A percentile compares a stretch with the other conserved stretches of the same genome.
These are phyloP conservation scores for Tympanopsis confertula DNA, from an alignment of 2,329 filamentous ascomycete genomes.

Conservation along the genomic window DNA sequence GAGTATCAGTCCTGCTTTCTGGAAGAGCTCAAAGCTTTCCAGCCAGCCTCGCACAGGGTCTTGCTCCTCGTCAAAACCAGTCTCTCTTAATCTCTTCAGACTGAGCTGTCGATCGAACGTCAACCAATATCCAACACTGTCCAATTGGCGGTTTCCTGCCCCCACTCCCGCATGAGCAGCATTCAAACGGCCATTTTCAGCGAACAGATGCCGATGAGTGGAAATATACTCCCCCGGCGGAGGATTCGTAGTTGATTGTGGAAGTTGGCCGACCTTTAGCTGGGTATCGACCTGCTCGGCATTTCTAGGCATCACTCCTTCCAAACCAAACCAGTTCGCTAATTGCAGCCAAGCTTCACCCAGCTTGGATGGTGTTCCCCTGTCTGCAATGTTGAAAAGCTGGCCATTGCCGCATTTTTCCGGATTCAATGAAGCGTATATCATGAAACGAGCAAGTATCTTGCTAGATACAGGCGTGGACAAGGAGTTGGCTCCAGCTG, in stretches of 20 bases:
- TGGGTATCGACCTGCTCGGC: not conserved
- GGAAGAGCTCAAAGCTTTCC: slow-evolving; percentile 27
- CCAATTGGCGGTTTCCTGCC: slow-evolving; percentile 21
- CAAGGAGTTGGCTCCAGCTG: slow-evolving; percentile 1
- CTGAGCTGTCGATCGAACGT: slow-evolving; percentile 34
- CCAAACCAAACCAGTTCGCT: slow-evolving; percentile 17
- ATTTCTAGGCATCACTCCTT: slow-evolving; percentile 10
- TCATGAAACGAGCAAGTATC: slow-evolving; percentile 14
- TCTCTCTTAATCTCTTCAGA: slow-evolving; percentile 21
- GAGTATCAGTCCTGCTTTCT: slow-evolving; percentile 26
- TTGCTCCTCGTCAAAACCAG: slow-evolving; percentile 24
- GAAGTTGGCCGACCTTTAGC: slow-evolving; percentile 1
- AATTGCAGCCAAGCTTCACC: slow-evolving; percentile 17
- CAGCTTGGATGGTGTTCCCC: slow-evolving; percentile 11
- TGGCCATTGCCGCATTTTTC: slow-evolving; percentile 12
- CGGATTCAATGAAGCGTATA: slow-evolving; percentile 16
- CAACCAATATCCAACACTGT: slow-evolving; percentile 31
- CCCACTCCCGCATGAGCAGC: slow-evolving; percentile 20
- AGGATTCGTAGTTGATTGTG: slow-evolving; percentile 1
- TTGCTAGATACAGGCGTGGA: slow-evolving; percentile 19
- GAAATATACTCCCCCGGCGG: slow-evolving; percentile 17
- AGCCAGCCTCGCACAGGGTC: slow-evolving; percentile 26
- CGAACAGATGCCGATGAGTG: slow-evolving; percentile 15
- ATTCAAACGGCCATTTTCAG: slow-evolving; percentile 8
- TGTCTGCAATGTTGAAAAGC: slow-evolving; percentile 20